These are phyloP conservation scores for Rhizopogon vesiculosus DNA, from an alignment of 768 basidiomycete genomes.

Conservation along the genomic window DNA sequence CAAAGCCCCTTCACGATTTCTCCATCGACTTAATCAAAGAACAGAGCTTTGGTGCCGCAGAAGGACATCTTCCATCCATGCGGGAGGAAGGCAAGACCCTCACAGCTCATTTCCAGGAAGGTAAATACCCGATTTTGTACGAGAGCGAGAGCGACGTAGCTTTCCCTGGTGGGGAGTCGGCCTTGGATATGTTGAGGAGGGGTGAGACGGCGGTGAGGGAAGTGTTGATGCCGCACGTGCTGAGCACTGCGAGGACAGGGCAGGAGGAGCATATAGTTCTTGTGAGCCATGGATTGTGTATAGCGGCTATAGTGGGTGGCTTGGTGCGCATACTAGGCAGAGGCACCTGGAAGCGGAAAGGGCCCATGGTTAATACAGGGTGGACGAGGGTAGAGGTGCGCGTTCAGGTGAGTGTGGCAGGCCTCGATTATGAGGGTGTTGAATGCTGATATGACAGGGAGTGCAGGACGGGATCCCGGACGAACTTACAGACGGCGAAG, in stretches of 20 bases:
- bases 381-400: slow-evolving; percentile 58
- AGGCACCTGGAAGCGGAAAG: slow-evolving; percentile 8
- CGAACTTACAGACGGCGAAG: slow-evolving; percentile 17
- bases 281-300: slow-evolving; percentile 74
- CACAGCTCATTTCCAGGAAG: slow-evolving; percentile 46
- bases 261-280: slow-evolving; percentile 51
- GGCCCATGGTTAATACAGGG: slow-evolving; percentile 55
- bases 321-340: slow-evolving; percentile 41
- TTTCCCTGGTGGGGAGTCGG: slow-evolving; percentile 70
- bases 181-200: slow-evolving; percentile 54
- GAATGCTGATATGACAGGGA: background rate
- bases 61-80: slow-evolving; percentile 47
- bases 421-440: background rate
- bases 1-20: slow-evolving; percentile 41
- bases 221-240: slow-evolving; percentile 49
- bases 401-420: slow-evolving; percentile 33
- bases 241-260: slow-evolving; percentile 34
- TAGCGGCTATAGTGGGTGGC: slow-evolving; percentile 51
- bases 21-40: slow-evolving; percentile 47
- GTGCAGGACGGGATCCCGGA: slow-evolving; percentile 26
- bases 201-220: slow-evolving; percentile 49
- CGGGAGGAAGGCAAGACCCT: slow-evolving; percentile 24
- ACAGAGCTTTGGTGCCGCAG: slow-evolving; percentile 65
- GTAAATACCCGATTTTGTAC: slow-evolving; percentile 46
- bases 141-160: slow-evolving; percentile 28